These are phyloP conservation scores for Meyerozyma elateridarum DNA, from an alignment of 1,139 yeast genomes.

Conservation along the genomic window DNA sequence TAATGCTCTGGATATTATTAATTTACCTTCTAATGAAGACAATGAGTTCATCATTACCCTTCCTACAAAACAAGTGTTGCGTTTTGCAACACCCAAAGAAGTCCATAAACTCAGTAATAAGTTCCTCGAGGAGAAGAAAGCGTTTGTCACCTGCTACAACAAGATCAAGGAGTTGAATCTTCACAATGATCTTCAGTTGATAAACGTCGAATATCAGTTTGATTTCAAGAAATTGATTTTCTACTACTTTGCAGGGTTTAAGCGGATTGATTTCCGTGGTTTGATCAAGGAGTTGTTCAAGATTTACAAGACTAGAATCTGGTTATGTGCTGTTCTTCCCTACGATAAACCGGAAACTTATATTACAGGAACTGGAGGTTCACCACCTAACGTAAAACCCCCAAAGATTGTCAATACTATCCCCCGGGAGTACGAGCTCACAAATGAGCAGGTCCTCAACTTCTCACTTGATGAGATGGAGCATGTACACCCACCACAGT, in stretches of 20 bases:
- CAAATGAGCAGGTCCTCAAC: slow-evolving; percentile 38
- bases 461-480: slow-evolving; percentile 38
- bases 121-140: slow-evolving; percentile 44
- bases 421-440: slow-evolving; percentile 39
- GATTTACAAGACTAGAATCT: slow-evolving; percentile 90
- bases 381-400: neutral
- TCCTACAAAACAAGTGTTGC: slow-evolving; percentile 46
- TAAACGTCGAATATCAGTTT: slow-evolving; percentile 90
- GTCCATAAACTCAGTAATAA: slow-evolving; percentile 40
- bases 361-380: slow-evolving; percentile 11
- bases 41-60: slow-evolving; percentile 44
- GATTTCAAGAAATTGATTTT: slow-evolving; percentile 92
- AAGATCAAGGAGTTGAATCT: slow-evolving; percentile 40
- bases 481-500: slow-evolving; percentile 31
- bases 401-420: slow-evolving; percentile 13
- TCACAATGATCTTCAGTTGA: slow-evolving; percentile 27
- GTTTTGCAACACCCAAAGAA: slow-evolving; percentile 48
- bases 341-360: slow-evolving; percentile 32
- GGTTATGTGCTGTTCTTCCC: slow-evolving; percentile 85
- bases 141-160: slow-evolving; percentile 41
- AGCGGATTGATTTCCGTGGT: slow-evolving; percentile 87
- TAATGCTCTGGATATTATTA: slow-evolving; percentile 37
- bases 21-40: slow-evolving; percentile 37
- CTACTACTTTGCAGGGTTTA: slow-evolving; percentile 72
- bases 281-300: slow-evolving; percentile 88